These are phyloP conservation scores for Leishmania martiniquensis DNA, from an alignment of 208 protist genomes.

Conservation along the genomic window DNA sequence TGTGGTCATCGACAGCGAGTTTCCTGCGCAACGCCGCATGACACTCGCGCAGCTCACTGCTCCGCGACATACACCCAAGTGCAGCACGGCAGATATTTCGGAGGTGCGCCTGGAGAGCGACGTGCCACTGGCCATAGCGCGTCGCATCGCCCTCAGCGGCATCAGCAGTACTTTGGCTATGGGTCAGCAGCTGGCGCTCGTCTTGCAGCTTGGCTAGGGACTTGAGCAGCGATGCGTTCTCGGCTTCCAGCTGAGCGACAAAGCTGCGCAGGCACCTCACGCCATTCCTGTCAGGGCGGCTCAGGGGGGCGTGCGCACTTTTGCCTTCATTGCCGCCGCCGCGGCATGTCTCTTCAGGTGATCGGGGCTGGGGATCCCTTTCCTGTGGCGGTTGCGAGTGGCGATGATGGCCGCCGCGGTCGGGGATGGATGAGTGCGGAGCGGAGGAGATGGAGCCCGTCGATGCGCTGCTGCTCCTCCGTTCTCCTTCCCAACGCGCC, in stretches of 20 bases:
- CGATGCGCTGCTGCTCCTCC: neutral
- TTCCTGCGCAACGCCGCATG: neutral
- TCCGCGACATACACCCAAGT: conserved; percentile 12
- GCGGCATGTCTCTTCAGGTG: neutral
- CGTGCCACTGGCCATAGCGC: neutral
- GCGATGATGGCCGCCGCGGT: neutral
- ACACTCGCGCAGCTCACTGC: conserved; percentile 16
- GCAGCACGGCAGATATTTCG: neutral
- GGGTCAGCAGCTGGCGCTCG: neutral
- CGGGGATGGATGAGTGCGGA: neutral
- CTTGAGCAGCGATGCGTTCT: neutral
- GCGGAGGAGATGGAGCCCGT: neutral
- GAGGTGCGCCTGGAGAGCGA: neutral
- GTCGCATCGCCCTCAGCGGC: neutral
- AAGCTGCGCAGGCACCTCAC: neutral
- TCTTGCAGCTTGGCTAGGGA: neutral
- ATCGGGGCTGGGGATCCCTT: neutral
- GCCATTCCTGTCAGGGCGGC: neutral
- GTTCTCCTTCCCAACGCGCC: neutral
- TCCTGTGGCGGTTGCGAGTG: neutral
- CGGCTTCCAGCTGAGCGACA: neutral
- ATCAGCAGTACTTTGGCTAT: neutral
- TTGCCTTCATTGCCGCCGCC: neutral
- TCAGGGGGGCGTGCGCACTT: too few relatives aligned
- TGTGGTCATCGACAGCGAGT: too few relatives aligned